A percentile compares a stretch with the other conserved stretches of the same genome.
Conservation (phyloP, 169 alveolate species). For the Cryptosporidium sp. region DNA sequence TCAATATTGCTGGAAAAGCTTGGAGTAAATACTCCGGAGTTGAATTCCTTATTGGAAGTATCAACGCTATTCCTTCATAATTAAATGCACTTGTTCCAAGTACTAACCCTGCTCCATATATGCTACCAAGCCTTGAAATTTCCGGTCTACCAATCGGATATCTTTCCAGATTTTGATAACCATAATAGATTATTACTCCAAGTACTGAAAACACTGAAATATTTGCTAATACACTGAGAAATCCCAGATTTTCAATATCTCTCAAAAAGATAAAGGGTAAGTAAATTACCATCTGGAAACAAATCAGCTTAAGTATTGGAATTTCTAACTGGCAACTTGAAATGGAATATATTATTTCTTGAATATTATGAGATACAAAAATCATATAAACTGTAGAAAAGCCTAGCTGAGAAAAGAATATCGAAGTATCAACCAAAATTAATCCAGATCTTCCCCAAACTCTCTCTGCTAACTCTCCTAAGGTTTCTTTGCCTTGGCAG, state of each 20-base stretch:
- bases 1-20: conserved; percentile 19
- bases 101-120: conserved; percentile 75
- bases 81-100: conserved; percentile 72
- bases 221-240: conserved; percentile 56
- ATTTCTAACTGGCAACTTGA: conserved; percentile 67
- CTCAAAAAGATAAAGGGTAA: conserved; percentile 57
- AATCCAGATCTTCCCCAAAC: conserved; percentile 67
- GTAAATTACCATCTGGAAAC: conserved; percentile 62
- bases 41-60: conserved; percentile 60
- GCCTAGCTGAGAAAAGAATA: conserved; percentile 71
- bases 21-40: conserved; percentile 17
- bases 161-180: conserved; percentile 4
- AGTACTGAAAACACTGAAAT: conserved; percentile 65
- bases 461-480: conserved; percentile 35
- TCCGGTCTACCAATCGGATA: conserved; percentile 49
- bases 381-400: conserved; percentile 62
- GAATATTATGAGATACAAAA: conserved; percentile 48
- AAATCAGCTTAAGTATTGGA: conserved; percentile 41
- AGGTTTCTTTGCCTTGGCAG: conserved; percentile 32
- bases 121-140: conserved; percentile 14
- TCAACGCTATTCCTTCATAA: conserved; percentile 64
- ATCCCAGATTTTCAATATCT: conserved; percentile 53
- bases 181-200: conserved; percentile 33
- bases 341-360: conserved; percentile 35
- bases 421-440: conserved; percentile 39